Conservation (phyloP, 139 green algal genomes). For the Coelastrella sp. region DNA sequence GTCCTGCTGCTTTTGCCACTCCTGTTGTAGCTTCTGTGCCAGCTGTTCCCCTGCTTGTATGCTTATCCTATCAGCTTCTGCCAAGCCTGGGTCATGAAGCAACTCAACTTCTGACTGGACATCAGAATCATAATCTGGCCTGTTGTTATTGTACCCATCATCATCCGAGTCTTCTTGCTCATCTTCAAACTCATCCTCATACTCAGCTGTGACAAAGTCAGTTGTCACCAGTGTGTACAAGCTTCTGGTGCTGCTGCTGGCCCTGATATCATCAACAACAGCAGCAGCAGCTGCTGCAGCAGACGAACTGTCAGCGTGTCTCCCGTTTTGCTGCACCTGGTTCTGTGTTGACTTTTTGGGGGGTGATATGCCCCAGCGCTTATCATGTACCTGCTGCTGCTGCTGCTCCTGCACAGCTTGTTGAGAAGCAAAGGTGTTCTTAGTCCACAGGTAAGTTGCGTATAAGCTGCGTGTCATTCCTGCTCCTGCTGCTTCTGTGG, state of each 20-base stretch:
- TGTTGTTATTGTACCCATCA: background rate
- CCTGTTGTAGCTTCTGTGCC: slow-evolving; percentile 1
- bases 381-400: background rate
- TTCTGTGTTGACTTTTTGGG: background rate
- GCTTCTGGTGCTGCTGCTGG: background rate
- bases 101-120: background rate
- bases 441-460: background rate
- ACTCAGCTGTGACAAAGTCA: background rate
- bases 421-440: background rate
- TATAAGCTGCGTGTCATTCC: background rate
- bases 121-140: background rate
- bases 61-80: background rate
- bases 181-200: background rate
- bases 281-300: slow-evolving; percentile 1
- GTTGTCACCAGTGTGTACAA: background rate
- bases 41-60: background rate
- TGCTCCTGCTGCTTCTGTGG: background rate
- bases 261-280: too few relatives aligned
- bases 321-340: background rate
- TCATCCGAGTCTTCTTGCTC: background rate
- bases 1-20: background rate
- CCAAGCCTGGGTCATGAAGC: background rate
- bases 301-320: background rate
- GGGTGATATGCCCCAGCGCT: background rate
- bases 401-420: background rate